Evolutionary conservation across 495 filamentous ascomycete species (phyloP).

Genomic region (Aspergillus affinis): DNA sequence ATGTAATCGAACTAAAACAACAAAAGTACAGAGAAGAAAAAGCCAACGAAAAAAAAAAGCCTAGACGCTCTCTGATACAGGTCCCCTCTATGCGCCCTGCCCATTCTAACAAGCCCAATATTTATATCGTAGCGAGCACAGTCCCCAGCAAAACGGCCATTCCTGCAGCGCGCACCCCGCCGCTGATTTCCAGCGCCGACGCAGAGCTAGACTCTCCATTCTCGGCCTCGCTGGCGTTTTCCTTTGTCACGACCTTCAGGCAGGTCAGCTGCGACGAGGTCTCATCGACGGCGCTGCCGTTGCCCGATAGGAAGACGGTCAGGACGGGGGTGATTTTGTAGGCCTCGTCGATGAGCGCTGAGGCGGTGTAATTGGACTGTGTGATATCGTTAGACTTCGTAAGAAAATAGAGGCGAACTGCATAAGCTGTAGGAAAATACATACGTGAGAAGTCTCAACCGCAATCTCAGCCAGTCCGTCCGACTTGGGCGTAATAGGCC

Average conservation of each 20-base stretch:
- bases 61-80: too few relatives aligned
- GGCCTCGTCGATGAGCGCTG: conserved; percentile 3
- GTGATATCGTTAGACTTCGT: too few relatives aligned
- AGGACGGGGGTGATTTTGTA: conserved; percentile 20
- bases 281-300: conserved; percentile 6
- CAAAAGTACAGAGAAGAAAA: too few relatives aligned
- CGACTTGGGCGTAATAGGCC: conserved; percentile 18
- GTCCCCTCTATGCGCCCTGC: too few relatives aligned
- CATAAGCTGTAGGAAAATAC: background rate
- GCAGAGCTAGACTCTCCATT: background rate
- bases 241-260: conserved; percentile 13
- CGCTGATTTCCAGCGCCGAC: background rate
- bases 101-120: background rate
- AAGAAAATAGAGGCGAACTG: too few relatives aligned
- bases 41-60: too few relatives aligned
- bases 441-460: conserved; percentile 7
- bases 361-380: conserved; percentile 13
- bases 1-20: too few relatives aligned
- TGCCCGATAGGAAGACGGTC: conserved; percentile 10
- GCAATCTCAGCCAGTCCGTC: conserved; percentile 11
- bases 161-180: background rate
- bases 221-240: conserved; percentile 2
- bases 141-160: background rate
- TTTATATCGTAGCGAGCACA: background rate
- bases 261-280: conserved; percentile 15